These are phyloP conservation scores for Boletus subcaerulescens DNA, from an alignment of 768 basidiomycete species.

Conservation along the genomic window DNA sequence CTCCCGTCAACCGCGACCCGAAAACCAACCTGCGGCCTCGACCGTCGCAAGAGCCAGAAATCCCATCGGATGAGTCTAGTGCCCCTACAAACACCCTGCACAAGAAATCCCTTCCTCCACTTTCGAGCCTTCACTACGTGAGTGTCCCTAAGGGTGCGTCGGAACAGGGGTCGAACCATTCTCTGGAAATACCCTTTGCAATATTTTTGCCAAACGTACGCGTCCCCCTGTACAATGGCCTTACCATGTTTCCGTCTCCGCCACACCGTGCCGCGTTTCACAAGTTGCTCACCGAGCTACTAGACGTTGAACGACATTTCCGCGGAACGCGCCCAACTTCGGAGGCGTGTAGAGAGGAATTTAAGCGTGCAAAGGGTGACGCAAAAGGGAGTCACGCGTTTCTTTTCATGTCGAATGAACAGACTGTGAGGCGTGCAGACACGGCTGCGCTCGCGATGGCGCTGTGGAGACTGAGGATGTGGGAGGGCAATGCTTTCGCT, in stretches of 20 bases:
- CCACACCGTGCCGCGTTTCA: constrained; percentile 61
- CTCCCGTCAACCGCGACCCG: constrained; percentile 59
- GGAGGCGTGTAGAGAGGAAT: not conserved
- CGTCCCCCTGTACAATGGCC: constrained; percentile 69
- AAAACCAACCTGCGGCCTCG: constrained; percentile 42
- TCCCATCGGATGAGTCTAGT: constrained; percentile 12
- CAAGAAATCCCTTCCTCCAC: constrained; percentile 24
- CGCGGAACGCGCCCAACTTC: constrained; percentile 6
- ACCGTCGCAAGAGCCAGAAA: constrained; percentile 38
- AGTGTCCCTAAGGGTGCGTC: not conserved
- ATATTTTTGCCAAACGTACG: constrained; percentile 30
- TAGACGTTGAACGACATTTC: constrained; percentile 44
- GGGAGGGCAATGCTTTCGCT: constrained; percentile 49
- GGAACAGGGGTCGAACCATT: not conserved
- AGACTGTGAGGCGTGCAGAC: constrained; percentile 54
- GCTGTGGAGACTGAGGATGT: constrained; percentile 78
- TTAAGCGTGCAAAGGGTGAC: constrained; percentile 22
- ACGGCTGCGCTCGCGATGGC: constrained; percentile 64
- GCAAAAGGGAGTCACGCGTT: constrained; percentile 68
- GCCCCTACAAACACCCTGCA: not conserved
- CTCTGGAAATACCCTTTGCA: constrained; percentile 12
- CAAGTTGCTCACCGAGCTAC: constrained; percentile 43
- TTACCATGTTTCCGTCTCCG: constrained; percentile 59
- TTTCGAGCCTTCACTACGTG: constrained; percentile 23
- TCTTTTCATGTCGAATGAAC: constrained; percentile 51